Conservation (phyloP, 805 yeast genomes). For the Kazachstania viticola region DNA sequence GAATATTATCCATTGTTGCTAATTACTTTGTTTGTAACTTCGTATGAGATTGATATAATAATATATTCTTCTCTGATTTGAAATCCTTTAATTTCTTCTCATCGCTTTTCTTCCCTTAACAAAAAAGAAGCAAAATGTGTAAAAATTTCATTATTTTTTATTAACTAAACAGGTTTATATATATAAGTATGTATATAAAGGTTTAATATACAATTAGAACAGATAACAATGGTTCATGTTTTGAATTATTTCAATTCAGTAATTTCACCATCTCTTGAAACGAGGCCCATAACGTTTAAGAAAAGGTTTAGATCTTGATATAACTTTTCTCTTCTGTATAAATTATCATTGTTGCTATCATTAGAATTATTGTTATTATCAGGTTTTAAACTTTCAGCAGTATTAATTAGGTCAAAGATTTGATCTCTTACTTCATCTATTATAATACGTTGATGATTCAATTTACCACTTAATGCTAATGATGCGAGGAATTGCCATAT, state of each 20-base stretch:
- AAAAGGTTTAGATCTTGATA: constrained; percentile 79
- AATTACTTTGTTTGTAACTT: too few species aligned
- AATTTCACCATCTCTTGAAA: constrained; percentile 82
- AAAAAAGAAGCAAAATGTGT: too few species aligned
- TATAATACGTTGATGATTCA: constrained; percentile 83
- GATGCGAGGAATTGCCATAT: constrained; percentile 97
- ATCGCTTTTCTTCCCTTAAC: too few species aligned
- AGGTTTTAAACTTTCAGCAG: constrained; percentile 43
- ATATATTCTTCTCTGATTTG: too few species aligned
- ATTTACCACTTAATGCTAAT: constrained; percentile 78
- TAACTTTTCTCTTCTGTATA: constrained; percentile 42
- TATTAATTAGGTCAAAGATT: constrained; percentile 76
- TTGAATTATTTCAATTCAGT: constrained; percentile 45
- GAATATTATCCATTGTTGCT: not conserved
- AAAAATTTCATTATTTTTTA: too few species aligned
- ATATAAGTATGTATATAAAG: too few species aligned
- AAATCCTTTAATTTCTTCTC: too few species aligned
- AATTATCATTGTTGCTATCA: constrained; percentile 31
- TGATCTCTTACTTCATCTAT: constrained; percentile 91
- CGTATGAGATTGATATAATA: too few species aligned
- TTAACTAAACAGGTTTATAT: too few species aligned
- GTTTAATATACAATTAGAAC: too few species aligned
- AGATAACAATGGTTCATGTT: too few species aligned
- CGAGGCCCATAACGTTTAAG: constrained; percentile 91
- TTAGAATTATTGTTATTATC: constrained; percentile 3